Conservation (phyloP, 2,329 filamentous ascomycete species). For the Xylaria sp. region DNA sequence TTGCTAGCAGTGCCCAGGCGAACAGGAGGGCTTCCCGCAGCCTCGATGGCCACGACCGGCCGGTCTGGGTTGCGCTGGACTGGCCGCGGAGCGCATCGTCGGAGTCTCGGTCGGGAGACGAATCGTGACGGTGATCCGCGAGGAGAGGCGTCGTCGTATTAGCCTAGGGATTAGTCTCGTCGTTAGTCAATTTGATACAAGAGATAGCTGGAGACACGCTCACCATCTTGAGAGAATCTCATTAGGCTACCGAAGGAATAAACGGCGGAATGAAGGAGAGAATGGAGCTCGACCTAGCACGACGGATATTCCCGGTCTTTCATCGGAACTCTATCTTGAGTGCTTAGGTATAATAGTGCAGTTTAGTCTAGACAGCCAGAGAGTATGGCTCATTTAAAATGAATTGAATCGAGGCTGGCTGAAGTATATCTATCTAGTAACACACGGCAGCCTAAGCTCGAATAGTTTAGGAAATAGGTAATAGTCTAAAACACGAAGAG, state of each 20-base stretch:
- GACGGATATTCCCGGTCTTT: conserved; percentile 5
- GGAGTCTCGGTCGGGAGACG: conserved; percentile 39
- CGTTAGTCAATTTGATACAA: conserved; percentile 9
- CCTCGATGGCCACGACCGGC: conserved; percentile 53
- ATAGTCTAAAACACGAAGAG: background rate
- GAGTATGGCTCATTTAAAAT: background rate
- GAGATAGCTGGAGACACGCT: background rate
- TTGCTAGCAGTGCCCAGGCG: conserved; percentile 83
- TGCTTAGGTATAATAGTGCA: background rate
- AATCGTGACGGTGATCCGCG: conserved; percentile 43
- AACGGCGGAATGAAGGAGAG: background rate
- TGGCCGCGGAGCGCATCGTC: conserved; percentile 51
- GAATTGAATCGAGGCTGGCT: conserved; percentile 1
- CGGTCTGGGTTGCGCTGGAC: conserved; percentile 41
- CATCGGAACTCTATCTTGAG: conserved; percentile 8
- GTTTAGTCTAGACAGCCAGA: background rate
- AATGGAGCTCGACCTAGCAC: background rate
- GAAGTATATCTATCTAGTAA: background rate
- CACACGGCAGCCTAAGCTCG: background rate
- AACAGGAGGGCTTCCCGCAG: conserved; percentile 80
- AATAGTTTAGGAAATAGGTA: background rate
- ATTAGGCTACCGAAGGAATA: background rate
- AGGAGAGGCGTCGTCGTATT: conserved; percentile 48
- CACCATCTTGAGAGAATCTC: conserved; percentile 24
- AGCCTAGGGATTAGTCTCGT: conserved; percentile 37